Base-by-base conservation (phyloP, 176 grass and related monocot genomes). In the Carex parvula region DNA sequence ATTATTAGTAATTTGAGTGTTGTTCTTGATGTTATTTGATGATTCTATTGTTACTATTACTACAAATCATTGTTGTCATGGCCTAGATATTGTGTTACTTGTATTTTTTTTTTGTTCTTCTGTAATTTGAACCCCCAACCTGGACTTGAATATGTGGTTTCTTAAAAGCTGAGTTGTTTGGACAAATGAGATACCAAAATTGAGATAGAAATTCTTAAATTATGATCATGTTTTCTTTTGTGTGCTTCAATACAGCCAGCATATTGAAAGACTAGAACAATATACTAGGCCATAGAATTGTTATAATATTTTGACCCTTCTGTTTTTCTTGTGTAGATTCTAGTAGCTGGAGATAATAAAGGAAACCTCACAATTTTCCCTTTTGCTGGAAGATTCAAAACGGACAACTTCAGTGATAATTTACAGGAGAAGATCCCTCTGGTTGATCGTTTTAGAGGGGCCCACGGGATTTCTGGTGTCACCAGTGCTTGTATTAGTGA, bases 381-480 rank as follows among this genome's bases (percentile, higher is more conserved):
- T 79, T 98, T 98, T 63, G 60, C 71, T 70, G 84, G 88, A 86
- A 64, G 58, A 63, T 75, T 84, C 84, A 66, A 20, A 33, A 60
- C 39, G 37, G 17, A 75, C 70, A 84, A 69, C 35, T 64, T 33
- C 48, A 63, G 10, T 76, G 72, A 79, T 84, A 74, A 67, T 17
- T 75, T 50, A 64, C 82, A 87, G 48, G 62, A 88, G 63, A 89
- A 88, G 84, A 87, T 93, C 53, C 53, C 85, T 89, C 52, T 84
- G 24, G 17, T 81, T 79, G 87, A 91, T 86, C 62, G 44, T 87
- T 98, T 98, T 85, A 98, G 89, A 94, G 91, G 95, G 68, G 95
- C 92, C 74, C 95, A 98, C 84, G 95, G 95, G 17, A 98, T 98
- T 93, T 94, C 91, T 77, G 93, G 86, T 83, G 92, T 98, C 80